These are phyloP conservation scores for Boletus tomentosulus DNA, from an alignment of 768 basidiomycete genomes.

Conservation along the genomic window DNA sequence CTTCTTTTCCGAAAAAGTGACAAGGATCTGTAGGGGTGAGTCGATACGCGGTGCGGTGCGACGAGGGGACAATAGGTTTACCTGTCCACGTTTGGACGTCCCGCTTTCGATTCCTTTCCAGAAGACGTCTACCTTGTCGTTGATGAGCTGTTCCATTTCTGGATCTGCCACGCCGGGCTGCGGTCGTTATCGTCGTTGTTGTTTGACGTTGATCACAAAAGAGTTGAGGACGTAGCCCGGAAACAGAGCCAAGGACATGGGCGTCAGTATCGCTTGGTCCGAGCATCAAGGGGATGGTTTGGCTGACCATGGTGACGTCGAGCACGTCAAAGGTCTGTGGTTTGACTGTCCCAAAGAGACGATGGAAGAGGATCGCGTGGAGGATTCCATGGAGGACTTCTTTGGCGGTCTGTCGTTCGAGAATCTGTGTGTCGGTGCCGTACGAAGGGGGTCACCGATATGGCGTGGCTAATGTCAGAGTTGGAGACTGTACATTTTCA, in stretches of 20 bases:
- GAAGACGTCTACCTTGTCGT: slow-evolving; percentile 73
- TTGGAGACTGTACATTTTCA: not conserved
- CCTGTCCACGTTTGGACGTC: slow-evolving; percentile 65
- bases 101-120: slow-evolving; percentile 72
- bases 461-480: not conserved
- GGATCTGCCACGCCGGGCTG: slow-evolving; percentile 78
- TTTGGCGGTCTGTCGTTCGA: slow-evolving; percentile 68
- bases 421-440: slow-evolving; percentile 39
- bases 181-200: not conserved
- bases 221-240: not conserved
- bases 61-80: slow-evolving; percentile 19
- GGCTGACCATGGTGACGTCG: slow-evolving; percentile 76
- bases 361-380: slow-evolving; percentile 81
- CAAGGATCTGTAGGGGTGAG: slow-evolving; percentile 41
- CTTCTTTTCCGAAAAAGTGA: slow-evolving; percentile 75
- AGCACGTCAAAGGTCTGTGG: slow-evolving; percentile 75
- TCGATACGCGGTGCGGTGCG: not conserved
- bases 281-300: not conserved
- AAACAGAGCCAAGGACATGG: not conserved
- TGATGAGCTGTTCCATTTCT: slow-evolving; percentile 65
- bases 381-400: slow-evolving; percentile 73
- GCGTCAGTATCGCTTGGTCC: slow-evolving; percentile 1
- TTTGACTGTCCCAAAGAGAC: slow-evolving; percentile 75
- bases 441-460: too few relatives aligned
- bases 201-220: not conserved